These are phyloP conservation scores for Chaetomium tenue DNA, from an alignment of 495 filamentous ascomycete species.

Conservation along the genomic window DNA sequence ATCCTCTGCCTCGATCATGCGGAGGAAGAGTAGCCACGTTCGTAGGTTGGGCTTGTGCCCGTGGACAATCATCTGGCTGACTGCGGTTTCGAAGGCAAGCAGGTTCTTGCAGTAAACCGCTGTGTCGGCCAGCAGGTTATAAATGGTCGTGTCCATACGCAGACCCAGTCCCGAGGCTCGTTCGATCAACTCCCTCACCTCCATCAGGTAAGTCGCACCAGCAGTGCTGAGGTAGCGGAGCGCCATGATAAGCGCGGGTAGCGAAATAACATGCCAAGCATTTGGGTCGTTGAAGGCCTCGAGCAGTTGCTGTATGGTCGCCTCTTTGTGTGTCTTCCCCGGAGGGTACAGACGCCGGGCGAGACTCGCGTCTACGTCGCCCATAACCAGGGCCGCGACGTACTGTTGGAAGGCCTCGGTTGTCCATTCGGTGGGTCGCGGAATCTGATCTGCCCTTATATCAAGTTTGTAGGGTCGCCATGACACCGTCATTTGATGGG, in stretches of 20 bases:
- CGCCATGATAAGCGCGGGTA: slow-evolving; percentile 41
- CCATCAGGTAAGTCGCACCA: slow-evolving; percentile 19
- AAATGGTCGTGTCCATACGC: slow-evolving; percentile 36
- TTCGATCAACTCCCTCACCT: slow-evolving; percentile 28
- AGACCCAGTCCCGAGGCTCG: slow-evolving; percentile 26
- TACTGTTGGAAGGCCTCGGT: slow-evolving; percentile 38
- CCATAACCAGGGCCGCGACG: slow-evolving; percentile 35
- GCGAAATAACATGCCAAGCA: slow-evolving; percentile 27
- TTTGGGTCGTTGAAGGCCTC: slow-evolving; percentile 31
- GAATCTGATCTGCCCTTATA: slow-evolving; percentile 30
- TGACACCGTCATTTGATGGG: neutral
- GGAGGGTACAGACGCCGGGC: slow-evolving; percentile 32
- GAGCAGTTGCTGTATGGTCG: slow-evolving; percentile 28
- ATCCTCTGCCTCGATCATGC: slow-evolving; percentile 40
- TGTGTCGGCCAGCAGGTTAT: slow-evolving; percentile 36
- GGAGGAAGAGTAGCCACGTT: slow-evolving; percentile 45
- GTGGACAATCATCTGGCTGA: slow-evolving; percentile 36
- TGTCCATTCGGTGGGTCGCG: slow-evolving; percentile 38
- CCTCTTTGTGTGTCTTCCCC: slow-evolving; percentile 27
- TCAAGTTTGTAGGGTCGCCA: neutral
- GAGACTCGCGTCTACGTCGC: slow-evolving; percentile 27
- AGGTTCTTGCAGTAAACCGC: slow-evolving; percentile 36
- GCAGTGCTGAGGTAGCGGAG: slow-evolving; percentile 33
- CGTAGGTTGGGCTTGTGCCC: slow-evolving; percentile 32
- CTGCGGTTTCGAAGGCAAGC: slow-evolving; percentile 30